Percentiles rank a stretch among this genome's conserved stretches.
Conservation (phyloP, 1,139 yeast species). For the Taphrina pruni region DNA sequence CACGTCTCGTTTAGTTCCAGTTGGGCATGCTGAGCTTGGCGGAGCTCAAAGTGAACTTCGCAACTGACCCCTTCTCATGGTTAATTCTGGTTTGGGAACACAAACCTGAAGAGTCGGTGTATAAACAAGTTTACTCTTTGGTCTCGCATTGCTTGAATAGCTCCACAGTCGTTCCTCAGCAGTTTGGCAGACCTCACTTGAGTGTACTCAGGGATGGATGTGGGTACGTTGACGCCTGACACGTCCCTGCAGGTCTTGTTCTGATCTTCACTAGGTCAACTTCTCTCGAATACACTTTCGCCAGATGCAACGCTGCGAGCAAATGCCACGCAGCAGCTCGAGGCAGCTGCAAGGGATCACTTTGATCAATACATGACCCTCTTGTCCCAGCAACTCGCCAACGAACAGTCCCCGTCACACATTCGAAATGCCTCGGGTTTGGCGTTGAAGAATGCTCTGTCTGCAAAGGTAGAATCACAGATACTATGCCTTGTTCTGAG, state of each 20-base stretch:
- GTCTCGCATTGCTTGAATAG: conserved; percentile 1
- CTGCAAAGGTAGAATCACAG: conserved; percentile 63
- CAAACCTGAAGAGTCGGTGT: conserved; percentile 12
- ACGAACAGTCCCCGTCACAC: conserved; percentile 70
- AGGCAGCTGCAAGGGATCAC: conserved; percentile 72
- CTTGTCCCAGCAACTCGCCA: conserved; percentile 74
- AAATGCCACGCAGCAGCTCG: conserved; percentile 80
- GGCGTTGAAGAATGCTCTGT: conserved; percentile 82
- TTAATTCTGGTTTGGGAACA: conserved; percentile 6
- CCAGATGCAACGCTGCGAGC: conserved; percentile 60
- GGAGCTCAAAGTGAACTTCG: conserved; percentile 9
- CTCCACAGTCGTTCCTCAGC: background rate
- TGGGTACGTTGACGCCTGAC: conserved; percentile 3
- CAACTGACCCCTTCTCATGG: conserved; percentile 9
- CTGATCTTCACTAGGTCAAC: conserved; percentile 19
- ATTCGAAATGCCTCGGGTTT: conserved; percentile 92
- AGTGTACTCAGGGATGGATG: conserved; percentile 13
- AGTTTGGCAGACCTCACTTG: background rate
- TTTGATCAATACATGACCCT: conserved; percentile 70
- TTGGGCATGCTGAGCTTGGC: background rate
- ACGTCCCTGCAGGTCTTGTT: background rate
- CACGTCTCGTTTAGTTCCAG: no score
- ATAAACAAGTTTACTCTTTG: background rate
- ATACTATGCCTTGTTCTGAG: conserved; percentile 48
- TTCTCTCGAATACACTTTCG: conserved; percentile 37